phyloP scores from a whole-genome alignment of 768 basidiomycete species.

The Kondoa subrosea region DNA sequence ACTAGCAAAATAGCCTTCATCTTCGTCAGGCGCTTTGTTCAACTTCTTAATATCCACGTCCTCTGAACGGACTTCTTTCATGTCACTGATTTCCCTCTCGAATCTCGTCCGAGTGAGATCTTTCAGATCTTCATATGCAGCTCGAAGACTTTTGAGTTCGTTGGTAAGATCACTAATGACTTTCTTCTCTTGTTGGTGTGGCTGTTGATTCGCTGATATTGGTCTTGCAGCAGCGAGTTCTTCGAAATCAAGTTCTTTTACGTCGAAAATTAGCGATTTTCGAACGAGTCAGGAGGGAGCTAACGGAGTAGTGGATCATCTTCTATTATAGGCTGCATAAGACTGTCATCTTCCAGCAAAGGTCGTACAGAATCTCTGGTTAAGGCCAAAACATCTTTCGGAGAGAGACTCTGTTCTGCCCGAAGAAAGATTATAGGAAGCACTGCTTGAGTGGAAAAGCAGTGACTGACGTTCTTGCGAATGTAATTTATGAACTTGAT shows the following conservation, averaged over 20 bases:
- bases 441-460: not conserved
- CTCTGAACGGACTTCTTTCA: not conserved
- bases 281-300: conserved; percentile 29
- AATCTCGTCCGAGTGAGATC: conserved; percentile 14
- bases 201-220: conserved; percentile 8
- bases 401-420: conserved; percentile 25
- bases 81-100: not conserved
- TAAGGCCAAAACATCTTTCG: conserved; percentile 35
- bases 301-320: conserved; percentile 86
- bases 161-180: conserved; percentile 18
- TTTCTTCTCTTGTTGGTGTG: conserved; percentile 42
- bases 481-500: conserved; percentile 77
- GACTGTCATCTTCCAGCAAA: conserved; percentile 57
- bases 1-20: conserved; percentile 1
- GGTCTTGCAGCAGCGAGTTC: conserved; percentile 33
- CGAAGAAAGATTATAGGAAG: not conserved
- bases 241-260: conserved; percentile 47
- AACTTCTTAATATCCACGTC: conserved; percentile 7
- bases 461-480: conserved; percentile 46
- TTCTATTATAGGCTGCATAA: conserved; percentile 62
- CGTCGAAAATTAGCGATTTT: not conserved
- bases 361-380: conserved; percentile 15
- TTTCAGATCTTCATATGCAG: conserved; percentile 18
- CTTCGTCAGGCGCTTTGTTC: conserved; percentile 7
- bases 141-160: conserved; percentile 20